A percentile compares a stretch with the other conserved stretches of the same genome.
Evolutionary conservation across 176 grass and related monocot species (phyloP).

Genomic region (Cenchrus americanus): DNA sequence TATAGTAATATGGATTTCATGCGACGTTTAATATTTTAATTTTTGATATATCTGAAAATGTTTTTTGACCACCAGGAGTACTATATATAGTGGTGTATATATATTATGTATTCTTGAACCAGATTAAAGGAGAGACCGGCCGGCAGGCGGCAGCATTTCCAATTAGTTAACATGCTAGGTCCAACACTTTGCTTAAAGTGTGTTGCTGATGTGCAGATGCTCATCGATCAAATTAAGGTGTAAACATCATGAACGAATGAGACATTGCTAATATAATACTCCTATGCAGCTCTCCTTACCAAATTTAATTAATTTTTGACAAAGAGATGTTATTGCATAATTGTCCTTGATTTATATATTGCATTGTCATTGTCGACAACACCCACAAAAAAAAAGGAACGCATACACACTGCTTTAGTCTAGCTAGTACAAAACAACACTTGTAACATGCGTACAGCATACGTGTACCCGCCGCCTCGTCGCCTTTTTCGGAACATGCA

Average conservation of each 20-base stretch:
- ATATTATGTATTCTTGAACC: background rate
- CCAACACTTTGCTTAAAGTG: conserved; percentile 7
- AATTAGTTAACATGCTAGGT: background rate
- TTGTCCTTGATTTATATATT: background rate
- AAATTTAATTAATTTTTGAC: no score
- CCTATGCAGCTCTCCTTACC: no score
- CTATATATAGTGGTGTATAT: no score
- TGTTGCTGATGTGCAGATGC: conserved; percentile 10
- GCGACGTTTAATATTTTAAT: no score
- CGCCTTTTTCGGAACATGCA: conserved; percentile 14
- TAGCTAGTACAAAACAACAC: background rate
- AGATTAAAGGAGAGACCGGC: background rate
- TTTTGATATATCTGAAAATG: no score
- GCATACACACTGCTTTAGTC: background rate
- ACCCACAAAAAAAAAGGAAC: background rate
- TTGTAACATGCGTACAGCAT: background rate
- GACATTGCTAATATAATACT: no score
- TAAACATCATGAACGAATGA: no score
- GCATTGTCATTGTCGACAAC: no score
- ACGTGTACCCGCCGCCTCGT: background rate
- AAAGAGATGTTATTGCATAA: background rate
- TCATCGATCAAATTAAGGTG: background rate
- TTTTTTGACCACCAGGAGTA: no score
- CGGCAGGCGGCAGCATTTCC: background rate
- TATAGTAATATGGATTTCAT: no score